phyloP scores from a whole-genome alignment of 306 rosid species.

The Cicer chorassanicum region DNA sequence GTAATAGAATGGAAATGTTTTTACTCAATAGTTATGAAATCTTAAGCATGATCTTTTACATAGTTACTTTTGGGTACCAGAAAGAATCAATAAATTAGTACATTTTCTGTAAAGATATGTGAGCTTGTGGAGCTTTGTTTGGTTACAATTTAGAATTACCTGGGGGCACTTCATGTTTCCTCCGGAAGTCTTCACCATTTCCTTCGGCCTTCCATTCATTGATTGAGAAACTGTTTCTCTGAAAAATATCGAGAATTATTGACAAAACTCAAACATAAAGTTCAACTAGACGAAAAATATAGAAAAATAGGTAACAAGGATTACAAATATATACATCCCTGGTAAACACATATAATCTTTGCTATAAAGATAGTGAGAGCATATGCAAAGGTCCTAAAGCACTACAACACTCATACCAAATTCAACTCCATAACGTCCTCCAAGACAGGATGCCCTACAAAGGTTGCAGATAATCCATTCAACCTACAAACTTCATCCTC shows the following conservation, averaged over 20 bases:
- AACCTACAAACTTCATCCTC: constrained; percentile 81
- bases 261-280: constrained; percentile 31
- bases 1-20: neutral
- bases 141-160: constrained; percentile 50
- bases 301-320: constrained; percentile 2
- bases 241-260: constrained; percentile 38
- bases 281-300: neutral
- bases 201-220: constrained; percentile 67
- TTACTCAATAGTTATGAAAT: neutral
- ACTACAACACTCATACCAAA: constrained; percentile 52
- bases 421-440: constrained; percentile 71
- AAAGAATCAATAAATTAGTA: constrained; percentile 35
- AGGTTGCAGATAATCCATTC: constrained; percentile 82
- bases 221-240: constrained; percentile 58
- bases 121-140: constrained; percentile 39
- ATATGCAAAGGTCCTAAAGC: constrained; percentile 1
- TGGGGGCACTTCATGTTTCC: constrained; percentile 62
- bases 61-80: neutral
- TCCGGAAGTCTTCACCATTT: constrained; percentile 60
- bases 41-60: constrained; percentile 18
- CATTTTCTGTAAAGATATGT: neutral
- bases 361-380: constrained; percentile 1
- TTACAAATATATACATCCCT: neutral
- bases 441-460: constrained; percentile 87
- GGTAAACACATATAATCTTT: constrained; percentile 2